Conservation (phyloP, 2,329 filamentous ascomycete genomes). For the Kalaharituber pfeilii region DNA sequence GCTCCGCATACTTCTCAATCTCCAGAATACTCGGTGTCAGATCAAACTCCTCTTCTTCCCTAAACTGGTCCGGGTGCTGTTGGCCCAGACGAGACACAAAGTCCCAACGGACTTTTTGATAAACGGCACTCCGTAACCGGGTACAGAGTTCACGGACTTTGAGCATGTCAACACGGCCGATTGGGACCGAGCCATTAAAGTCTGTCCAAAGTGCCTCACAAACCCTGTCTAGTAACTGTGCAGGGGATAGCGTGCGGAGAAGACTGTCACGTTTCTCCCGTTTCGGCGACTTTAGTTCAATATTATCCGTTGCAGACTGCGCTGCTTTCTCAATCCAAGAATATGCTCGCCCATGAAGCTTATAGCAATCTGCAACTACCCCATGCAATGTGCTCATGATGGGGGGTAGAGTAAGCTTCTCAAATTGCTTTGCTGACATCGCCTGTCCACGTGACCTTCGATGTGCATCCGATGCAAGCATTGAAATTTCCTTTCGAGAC, state of each 20-base stretch:
- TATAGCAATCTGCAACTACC: conserved; percentile 6
- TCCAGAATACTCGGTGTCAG: conserved; percentile 9
- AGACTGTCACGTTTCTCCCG: background rate
- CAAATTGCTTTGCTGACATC: conserved; percentile 4
- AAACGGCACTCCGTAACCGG: conserved; percentile 3
- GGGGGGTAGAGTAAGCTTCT: conserved; percentile 7
- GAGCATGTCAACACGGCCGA: conserved; percentile 8
- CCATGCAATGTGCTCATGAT: conserved; percentile 7
- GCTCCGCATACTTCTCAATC: conserved; percentile 6
- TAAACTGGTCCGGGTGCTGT: conserved; percentile 1
- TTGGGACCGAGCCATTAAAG: conserved; percentile 8
- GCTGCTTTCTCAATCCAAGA: conserved; percentile 8
- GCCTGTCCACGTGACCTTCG: background rate
- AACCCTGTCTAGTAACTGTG: conserved; percentile 9
- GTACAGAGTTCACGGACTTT: conserved; percentile 3
- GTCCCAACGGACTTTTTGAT: conserved; percentile 5
- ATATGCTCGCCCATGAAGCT: conserved; percentile 8
- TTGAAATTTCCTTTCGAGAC: conserved; percentile 6
- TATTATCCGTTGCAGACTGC: background rate
- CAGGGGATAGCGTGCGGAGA: conserved; percentile 4
- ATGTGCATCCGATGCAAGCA: conserved; percentile 4
- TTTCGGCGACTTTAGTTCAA: background rate
- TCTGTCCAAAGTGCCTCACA: conserved; percentile 7
- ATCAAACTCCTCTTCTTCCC: conserved; percentile 5
- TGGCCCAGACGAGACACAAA: conserved; percentile 6